Base-by-base conservation (phyloP, 139 green algal species). In the Coccomyxa sp. region DNA sequence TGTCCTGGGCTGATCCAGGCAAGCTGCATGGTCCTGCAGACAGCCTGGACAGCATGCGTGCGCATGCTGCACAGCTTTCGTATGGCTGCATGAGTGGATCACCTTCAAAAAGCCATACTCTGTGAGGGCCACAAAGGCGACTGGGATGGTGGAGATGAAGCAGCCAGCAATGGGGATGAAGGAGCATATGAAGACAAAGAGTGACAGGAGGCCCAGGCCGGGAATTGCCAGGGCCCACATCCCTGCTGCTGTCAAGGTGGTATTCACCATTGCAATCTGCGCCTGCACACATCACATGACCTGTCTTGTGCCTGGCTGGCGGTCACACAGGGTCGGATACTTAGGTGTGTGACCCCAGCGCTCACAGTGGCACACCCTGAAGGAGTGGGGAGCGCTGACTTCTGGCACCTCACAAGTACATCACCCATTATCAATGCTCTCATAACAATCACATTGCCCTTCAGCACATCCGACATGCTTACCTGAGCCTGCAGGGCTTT, bases 71-170 rank as follows among this genome's bases (percentile, higher is more conserved):
- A 12, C 29, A 33, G 14, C 4, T 2, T 33, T n/a, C n/a, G n/a
- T n/a, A n/a, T n/a, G n/a, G n/a, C n/a, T n/a, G n/a, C n/a, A n/a
- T n/a, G n/a, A n/a, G n/a, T n/a, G n/a, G 0, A 70, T 0, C 84
- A 95, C 82, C 88, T 95, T 95, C n/a, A 91, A 85, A 78, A 98
- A 97, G 55, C 95, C 95, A 82, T 97, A 98, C 87, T 96, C 92
- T 31, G 86, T 94, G 55, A 96, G 78, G 7, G 90, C 92, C 35
- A 96, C 89, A 79, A 96, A 91, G 44, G 76, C 92, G 39, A 98
- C 98, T 72, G 95, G 95, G 0, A 88, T 79, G 31, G 94, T 98
- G 55, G 91, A 96, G 50, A 98, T 94, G 86, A 97, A 92, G 73
- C 92, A 87, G n/a, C 94, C 94, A 8, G 93, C 94, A 50, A 98